phyloP scores from a whole-genome alignment of 2,329 filamentous ascomycete species.

The Aspergillus ibericus region DNA sequence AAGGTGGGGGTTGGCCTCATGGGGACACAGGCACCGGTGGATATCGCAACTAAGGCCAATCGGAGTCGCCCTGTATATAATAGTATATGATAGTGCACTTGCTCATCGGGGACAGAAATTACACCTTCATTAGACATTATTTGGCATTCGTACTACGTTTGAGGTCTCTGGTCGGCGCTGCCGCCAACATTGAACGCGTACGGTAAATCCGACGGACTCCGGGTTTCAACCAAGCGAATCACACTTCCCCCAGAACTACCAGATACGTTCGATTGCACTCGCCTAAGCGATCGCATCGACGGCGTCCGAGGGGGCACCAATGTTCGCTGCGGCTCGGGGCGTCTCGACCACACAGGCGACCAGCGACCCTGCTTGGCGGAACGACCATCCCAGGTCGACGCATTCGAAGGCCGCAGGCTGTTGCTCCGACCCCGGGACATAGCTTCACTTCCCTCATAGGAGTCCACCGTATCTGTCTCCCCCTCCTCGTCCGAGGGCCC shows the following conservation, averaged over 20 bases:
- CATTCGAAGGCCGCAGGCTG: conserved; percentile 28
- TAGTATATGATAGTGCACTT: neutral
- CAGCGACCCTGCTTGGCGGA: conserved; percentile 25
- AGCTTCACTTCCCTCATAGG: conserved; percentile 22
- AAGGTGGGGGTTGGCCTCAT: neutral
- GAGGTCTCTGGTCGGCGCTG: neutral
- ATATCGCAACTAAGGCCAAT: neutral
- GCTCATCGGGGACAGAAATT: neutral
- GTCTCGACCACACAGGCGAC: conserved; percentile 18
- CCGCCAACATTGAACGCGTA: conserved; percentile 33
- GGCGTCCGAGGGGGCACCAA: conserved; percentile 28
- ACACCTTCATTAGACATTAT: neutral
- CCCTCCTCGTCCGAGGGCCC: conserved; percentile 43
- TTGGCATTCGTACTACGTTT: neutral
- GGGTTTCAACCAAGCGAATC: conserved; percentile 37
- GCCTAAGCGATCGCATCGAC: conserved; percentile 38
- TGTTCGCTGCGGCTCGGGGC: conserved; percentile 12
- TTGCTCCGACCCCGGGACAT: conserved; percentile 26
- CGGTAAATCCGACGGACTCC: conserved; percentile 32
- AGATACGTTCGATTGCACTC: conserved; percentile 34
- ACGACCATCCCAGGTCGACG: conserved; percentile 31
- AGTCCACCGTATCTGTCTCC: conserved; percentile 37
- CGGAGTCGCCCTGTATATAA: neutral
- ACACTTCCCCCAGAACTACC: conserved; percentile 40
- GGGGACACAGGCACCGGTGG: neutral